phyloP scores from a whole-genome alignment of 1,284 basidiomycete species.

The Ceratobasidium sp. region DNA sequence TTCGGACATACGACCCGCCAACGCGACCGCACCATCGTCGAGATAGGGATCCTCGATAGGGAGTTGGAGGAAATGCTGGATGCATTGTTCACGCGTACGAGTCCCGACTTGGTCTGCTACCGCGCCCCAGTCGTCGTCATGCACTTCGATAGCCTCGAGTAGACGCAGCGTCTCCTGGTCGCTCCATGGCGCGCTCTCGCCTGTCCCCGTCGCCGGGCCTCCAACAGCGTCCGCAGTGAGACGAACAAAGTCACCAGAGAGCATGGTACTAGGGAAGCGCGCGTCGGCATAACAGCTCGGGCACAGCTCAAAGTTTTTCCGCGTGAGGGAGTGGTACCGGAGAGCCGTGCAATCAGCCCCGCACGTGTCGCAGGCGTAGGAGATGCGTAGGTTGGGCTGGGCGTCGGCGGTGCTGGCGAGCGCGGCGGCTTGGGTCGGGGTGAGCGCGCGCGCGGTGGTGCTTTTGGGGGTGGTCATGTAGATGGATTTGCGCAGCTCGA shows the following conservation, averaged over 20 bases:
- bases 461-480: constrained; percentile 88
- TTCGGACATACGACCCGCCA: constrained; percentile 56
- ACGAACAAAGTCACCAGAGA: constrained; percentile 97
- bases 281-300: constrained; percentile 95
- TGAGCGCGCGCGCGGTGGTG: constrained; percentile 71
- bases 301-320: constrained; percentile 91
- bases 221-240: constrained; percentile 66
- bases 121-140: constrained; percentile 95
- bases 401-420: constrained; percentile 55
- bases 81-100: constrained; percentile 92
- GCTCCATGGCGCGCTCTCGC: constrained; percentile 78
- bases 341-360: constrained; percentile 91
- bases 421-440: constrained; percentile 72
- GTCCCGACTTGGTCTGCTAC: constrained; percentile 95
- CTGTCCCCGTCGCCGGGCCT: constrained; percentile 62
- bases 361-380: constrained; percentile 93
- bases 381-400: constrained; percentile 62
- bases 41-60: constrained; percentile 96
- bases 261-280: constrained; percentile 96
- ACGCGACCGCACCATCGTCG: constrained; percentile 55
- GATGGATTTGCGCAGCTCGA: constrained; percentile 88
- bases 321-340: constrained; percentile 94
- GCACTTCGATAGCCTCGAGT: constrained; percentile 97
- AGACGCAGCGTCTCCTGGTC: constrained; percentile 92
- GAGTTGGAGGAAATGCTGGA: constrained; percentile 94